These are phyloP conservation scores for Fraxinus excelsior DNA, from an alignment of 257 asterid genomes.

Conservation along the genomic window DNA sequence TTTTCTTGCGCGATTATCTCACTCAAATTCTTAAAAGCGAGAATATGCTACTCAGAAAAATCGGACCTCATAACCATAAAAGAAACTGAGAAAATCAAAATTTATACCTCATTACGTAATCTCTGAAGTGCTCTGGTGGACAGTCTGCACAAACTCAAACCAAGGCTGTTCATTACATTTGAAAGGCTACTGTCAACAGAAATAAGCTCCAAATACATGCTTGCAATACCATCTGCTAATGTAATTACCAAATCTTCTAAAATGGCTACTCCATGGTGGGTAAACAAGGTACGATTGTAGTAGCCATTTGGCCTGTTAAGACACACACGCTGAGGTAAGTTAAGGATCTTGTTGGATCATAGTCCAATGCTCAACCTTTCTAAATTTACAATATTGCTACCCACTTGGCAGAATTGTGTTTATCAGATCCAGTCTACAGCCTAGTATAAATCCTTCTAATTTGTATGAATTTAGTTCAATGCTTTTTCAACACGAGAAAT, in stretches of 20 bases:
- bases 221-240: conserved; percentile 89
- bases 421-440: neutral
- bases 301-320: conserved; percentile 64
- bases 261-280: conserved; percentile 66
- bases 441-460: neutral
- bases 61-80: neutral
- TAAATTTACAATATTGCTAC: neutral
- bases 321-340: conserved; percentile 26
- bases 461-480: neutral
- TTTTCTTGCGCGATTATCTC: no score
- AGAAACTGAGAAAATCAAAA: neutral
- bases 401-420: conserved; percentile 11
- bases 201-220: conserved; percentile 92
- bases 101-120: neutral
- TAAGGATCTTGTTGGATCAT: conserved; percentile 16
- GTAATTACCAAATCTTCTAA: conserved; percentile 84
- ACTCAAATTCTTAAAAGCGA: neutral
- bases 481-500: neutral
- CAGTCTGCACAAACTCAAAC: neutral
- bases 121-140: neutral
- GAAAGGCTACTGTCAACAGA: conserved; percentile 76
- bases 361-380: neutral
- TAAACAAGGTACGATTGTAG: conserved; percentile 63
- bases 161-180: neutral
- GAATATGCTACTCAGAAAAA: neutral